phyloP scores from a whole-genome alignment of 495 filamentous ascomycete genomes.

The Penicillium paxilli region DNA sequence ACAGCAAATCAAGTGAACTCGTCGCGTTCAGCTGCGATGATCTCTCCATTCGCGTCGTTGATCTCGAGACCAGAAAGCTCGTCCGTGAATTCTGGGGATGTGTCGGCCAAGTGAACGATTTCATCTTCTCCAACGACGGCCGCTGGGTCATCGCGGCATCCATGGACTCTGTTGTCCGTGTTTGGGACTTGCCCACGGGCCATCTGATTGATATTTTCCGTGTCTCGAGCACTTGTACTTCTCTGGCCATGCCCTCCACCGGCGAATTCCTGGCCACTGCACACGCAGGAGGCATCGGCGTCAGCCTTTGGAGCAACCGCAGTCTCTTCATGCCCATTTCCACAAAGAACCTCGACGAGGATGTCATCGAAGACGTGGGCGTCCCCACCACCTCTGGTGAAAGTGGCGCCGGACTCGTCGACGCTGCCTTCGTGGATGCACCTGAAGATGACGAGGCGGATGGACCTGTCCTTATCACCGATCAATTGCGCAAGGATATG shows the following conservation, averaged over 20 bases:
- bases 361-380: constrained; percentile 61
- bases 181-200: constrained; percentile 95
- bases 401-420: constrained; percentile 66
- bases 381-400: constrained; percentile 82
- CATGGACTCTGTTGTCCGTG: constrained; percentile 75
- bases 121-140: constrained; percentile 89
- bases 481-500: constrained; percentile 78
- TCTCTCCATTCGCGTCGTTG: constrained; percentile 81
- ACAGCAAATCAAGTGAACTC: constrained; percentile 79
- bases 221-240: constrained; percentile 71
- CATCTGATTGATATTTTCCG: constrained; percentile 90
- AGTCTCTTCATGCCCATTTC: constrained; percentile 86
- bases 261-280: constrained; percentile 92
- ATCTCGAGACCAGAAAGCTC: constrained; percentile 84
- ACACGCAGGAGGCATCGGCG: constrained; percentile 78
- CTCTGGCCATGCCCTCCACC: constrained; percentile 82
- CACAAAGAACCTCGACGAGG: constrained; percentile 75
- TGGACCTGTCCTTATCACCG: constrained; percentile 52
- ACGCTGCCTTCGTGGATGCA: constrained; percentile 65
- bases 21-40: constrained; percentile 91
- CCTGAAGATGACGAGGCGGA: constrained; percentile 49
- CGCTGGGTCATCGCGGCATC: constrained; percentile 91
- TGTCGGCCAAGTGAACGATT: constrained; percentile 77
- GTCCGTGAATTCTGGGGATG: constrained; percentile 93
- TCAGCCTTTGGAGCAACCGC: constrained; percentile 92